phyloP scores from a whole-genome alignment of 345 rosid genomes.

The Schrenkiella parvula region DNA sequence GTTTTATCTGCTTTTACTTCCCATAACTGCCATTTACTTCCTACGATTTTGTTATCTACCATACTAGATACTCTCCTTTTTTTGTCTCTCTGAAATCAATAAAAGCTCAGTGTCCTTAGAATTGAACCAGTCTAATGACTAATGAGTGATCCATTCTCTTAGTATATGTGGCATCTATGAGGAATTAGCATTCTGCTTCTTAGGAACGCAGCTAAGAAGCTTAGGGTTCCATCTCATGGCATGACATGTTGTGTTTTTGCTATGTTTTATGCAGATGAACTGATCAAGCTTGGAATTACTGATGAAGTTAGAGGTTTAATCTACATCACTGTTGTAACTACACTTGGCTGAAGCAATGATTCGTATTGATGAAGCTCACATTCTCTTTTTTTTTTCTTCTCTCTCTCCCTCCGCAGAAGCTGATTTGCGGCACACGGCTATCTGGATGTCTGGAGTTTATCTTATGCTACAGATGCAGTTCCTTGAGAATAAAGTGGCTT shows the following conservation, averaged over 20 bases:
- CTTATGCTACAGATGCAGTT: conserved; percentile 92
- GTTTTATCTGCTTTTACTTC: background rate
- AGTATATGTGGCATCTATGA: background rate
- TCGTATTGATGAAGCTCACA: conserved; percentile 18
- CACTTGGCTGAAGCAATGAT: background rate
- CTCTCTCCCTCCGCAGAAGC: conserved; percentile 53
- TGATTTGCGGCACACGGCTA: conserved; percentile 85
- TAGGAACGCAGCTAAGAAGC: background rate
- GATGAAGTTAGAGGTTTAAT: conserved; percentile 67
- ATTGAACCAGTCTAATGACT: background rate
- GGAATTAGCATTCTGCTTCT: background rate
- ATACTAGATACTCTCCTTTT: background rate
- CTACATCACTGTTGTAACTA: conserved; percentile 15
- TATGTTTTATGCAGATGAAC: conserved; percentile 62
- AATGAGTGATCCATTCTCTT: background rate
- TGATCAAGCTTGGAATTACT: conserved; percentile 79
- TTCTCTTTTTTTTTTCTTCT: conserved; percentile 17
- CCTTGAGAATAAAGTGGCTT: conserved; percentile 91
- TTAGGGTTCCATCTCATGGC: conserved; percentile 12
- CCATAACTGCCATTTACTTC: background rate
- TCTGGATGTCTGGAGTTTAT: conserved; percentile 96
- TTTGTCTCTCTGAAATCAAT: background rate
- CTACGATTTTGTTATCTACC: background rate
- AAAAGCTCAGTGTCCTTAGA: background rate
- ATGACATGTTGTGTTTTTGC: conserved; percentile 11